Evolutionary conservation across 495 filamentous ascomycete species (phyloP), one percentile per base, ranked within the genome.

Genomic region (Penicillium turbatum): DNA sequence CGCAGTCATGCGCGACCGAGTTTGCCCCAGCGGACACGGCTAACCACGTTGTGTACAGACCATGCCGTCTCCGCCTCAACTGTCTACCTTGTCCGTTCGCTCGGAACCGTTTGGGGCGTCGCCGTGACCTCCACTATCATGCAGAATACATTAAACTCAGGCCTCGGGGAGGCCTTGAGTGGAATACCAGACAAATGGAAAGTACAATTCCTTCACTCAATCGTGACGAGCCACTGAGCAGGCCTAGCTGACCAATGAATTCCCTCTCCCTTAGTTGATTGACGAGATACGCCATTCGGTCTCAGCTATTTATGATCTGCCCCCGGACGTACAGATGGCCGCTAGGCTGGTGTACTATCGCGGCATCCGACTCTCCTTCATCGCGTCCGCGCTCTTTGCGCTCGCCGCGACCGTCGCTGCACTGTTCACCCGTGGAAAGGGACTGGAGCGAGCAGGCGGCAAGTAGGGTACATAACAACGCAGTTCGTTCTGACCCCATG

Each of bases 161-260:
- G 76, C 65, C 76, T 86, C 45, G 73, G 75, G 6, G 68, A 71
- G 56, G 82, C 76, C 55, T 72, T 86, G 72, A 74, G 72, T 70
- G 80, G 75, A 71, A 72, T 84, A 72, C 78, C 82, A 70, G 74
- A 85, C 59, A 84, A 83, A 80, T 78, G 77, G 77, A 83, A 79
- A 80, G 82, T 86, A 82, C 73, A 63, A 67, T 64, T 69, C 70
- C 57, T 62, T 49, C 65, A 40, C 19, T 45, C 35, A n/a, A 27
- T n/a, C 24, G 10, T 46, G 16, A 15, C 38, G 15, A 6, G 11
- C 19, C 13, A 37, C 5, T 48, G 50, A 48, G 21, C 35, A 44
- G 34, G 6, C 34, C 19, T 34, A 36, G 54, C 59, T 64, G 61
- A 71, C 53, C 58, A 55, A 5, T 1, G 26, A 32, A 6, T 40